Percentiles rank a stretch among this genome's conserved stretches.
These are phyloP conservation scores for Xanthoconium stramineum DNA, from an alignment of 768 basidiomycete genomes.

Conservation along the genomic window DNA sequence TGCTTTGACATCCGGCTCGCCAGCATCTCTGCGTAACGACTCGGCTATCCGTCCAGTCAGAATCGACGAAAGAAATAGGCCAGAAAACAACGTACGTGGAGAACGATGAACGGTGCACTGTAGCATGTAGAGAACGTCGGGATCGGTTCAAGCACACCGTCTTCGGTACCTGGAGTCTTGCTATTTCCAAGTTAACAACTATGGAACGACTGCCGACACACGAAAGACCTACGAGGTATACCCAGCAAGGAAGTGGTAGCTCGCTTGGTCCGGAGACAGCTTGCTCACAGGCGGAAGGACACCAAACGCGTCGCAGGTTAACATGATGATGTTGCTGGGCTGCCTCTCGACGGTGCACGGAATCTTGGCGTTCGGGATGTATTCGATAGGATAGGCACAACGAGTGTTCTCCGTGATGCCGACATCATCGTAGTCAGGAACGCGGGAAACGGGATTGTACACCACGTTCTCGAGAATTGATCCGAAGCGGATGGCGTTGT, in stretches of 20 bases:
- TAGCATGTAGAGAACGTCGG: slow-evolving; percentile 99
- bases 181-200: slow-evolving; percentile 35
- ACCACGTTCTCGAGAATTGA: slow-evolving; percentile 99
- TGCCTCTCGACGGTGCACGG: slow-evolving; percentile 86
- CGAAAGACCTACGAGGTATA: slow-evolving; percentile 75
- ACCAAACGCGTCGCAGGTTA: slow-evolving; percentile 98
- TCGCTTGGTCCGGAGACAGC: slow-evolving; percentile 90
- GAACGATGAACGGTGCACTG: slow-evolving; percentile 98
- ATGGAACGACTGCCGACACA: neutral
- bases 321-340: slow-evolving; percentile 93
- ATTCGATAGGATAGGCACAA: slow-evolving; percentile 98
- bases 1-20: slow-evolving; percentile 89
- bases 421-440: slow-evolving; percentile 93
- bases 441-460: slow-evolving; percentile 79
- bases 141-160: slow-evolving; percentile 96
- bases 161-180: slow-evolving; percentile 99
- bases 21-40: slow-evolving; percentile 96
- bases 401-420: slow-evolving; percentile 99
- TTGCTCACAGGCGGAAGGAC: slow-evolving; percentile 95
- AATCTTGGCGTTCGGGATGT: slow-evolving; percentile 91
- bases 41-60: slow-evolving; percentile 49
- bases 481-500: slow-evolving; percentile 90
- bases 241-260: slow-evolving; percentile 96
- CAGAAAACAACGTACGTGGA: slow-evolving; percentile 57
- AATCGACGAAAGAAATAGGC: neutral